Base-by-base conservation (phyloP, 306 rosid genomes). In the Cyamopsis tetragonoloba region DNA sequence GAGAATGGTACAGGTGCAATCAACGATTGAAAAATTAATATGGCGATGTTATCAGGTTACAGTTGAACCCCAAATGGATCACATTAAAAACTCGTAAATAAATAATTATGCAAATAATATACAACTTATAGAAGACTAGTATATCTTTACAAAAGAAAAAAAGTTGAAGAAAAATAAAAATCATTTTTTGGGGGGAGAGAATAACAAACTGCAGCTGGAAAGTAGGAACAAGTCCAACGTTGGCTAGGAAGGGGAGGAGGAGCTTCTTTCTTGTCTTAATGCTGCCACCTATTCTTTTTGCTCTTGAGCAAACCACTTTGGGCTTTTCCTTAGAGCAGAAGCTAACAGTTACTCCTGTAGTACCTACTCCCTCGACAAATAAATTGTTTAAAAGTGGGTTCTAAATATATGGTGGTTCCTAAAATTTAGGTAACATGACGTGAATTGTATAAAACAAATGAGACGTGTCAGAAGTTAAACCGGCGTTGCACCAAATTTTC, bases 1-100 rank as follows among this genome's bases (percentile, higher is more conserved):
- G 19, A 65, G 62, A 39, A 6, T 28, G 42, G 10, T 11, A 2
- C 41, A 23, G 14, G 50, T 55, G 38, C 47, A 24, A 66, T 62
- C 80, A 18, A 64, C 42, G 51, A 30, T 62, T 27, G 8, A 46
- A 47, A 39, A 41, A 61, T 27, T 35, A 49, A 68, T 59, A 31
- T 3, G 13, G n/a, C 6, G 64, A 67, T 53, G 34, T 15, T 26
- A 30, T 24, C 51, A 20, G 7, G 13, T 58, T 55, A 44, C 19
- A 17, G 31, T 64, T 54, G 49, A 32, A 65, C 42, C 35, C 35
- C 41, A 14, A 55, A 30, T 30, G 17, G 27, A 47, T 27, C 67
- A 26, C 43, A 46, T 11, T 26, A 74, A 56, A 42, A 74, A 55
- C n/a, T 17, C 30, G 41, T 13, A n/a, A 20, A 43, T 38, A 60